Evolutionary conservation across 345 rosid species (phyloP).

Genomic region (Populus alba): DNA sequence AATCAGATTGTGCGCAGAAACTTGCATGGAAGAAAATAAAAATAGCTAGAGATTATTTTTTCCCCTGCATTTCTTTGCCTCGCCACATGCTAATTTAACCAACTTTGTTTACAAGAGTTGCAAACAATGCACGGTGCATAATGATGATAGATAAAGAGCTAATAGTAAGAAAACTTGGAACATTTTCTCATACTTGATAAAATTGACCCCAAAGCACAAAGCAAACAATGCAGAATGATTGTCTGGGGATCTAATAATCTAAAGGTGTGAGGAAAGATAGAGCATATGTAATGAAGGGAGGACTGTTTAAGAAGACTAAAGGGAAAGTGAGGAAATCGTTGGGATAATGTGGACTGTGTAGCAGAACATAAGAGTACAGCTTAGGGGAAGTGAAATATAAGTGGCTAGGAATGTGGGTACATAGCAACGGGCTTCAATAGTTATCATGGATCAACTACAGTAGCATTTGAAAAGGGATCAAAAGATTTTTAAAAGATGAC

Average conservation of each 20-base stretch:
- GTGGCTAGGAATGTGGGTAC: background rate
- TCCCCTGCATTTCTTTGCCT: background rate
- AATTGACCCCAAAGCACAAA: background rate
- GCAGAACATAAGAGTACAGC: background rate
- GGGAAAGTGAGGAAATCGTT: background rate
- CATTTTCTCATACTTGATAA: background rate
- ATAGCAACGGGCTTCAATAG: background rate
- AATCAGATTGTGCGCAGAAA: conserved; percentile 2
- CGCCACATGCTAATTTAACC: background rate
- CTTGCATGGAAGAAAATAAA: background rate
- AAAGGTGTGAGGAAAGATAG: no score
- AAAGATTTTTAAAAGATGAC: background rate
- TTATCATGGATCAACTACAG: background rate
- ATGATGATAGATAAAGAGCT: background rate
- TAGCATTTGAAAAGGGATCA: background rate
- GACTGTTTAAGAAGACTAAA: background rate
- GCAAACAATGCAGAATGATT: background rate
- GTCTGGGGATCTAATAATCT: background rate
- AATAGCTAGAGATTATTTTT: background rate
- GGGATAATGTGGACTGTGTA: background rate
- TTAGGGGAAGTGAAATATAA: background rate
- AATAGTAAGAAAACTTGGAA: background rate
- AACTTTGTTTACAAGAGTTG: background rate
- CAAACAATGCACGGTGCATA: background rate
- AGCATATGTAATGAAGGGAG: background rate